Percentiles rank a stretch among this genome's conserved stretches.
phyloP scores from a whole-genome alignment of 148 eudicot genomes.

The Selenicereus undatus region DNA sequence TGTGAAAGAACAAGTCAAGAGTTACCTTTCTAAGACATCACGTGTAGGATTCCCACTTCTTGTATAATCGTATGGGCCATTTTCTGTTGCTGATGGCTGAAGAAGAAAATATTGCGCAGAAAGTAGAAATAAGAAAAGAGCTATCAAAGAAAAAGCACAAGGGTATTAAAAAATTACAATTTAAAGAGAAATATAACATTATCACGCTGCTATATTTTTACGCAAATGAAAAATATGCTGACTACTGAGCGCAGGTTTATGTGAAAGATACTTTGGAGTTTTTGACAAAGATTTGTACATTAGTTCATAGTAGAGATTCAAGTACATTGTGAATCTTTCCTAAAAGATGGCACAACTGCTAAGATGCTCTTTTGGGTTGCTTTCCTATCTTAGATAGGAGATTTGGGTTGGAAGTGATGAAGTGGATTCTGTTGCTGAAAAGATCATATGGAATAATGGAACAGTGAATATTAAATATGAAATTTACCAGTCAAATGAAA shows the following conservation, averaged over 20 bases:
- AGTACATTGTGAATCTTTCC: too few relatives aligned
- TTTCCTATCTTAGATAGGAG: too few relatives aligned
- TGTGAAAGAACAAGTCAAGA: not conserved
- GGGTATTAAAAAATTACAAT: not conserved
- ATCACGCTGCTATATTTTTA: not conserved
- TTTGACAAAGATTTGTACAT: not conserved
- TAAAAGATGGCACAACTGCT: not conserved
- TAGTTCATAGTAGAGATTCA: not conserved
- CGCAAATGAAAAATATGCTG: not conserved
- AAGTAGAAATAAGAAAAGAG: not conserved
- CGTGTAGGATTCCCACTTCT: constrained; percentile 98
- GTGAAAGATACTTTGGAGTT: not conserved
- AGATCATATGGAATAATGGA: not conserved
- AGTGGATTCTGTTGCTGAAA: not conserved
- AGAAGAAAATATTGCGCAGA: constrained; percentile 6
- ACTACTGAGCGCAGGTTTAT: too few relatives aligned
- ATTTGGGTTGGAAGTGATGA: not conserved
- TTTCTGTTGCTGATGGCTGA: constrained; percentile 77
- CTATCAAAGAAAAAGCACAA: not conserved
- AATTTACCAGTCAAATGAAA: not conserved
- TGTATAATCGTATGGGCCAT: constrained; percentile 90
- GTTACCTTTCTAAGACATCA: constrained; percentile 74
- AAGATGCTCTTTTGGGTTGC: not conserved
- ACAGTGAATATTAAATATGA: not conserved
- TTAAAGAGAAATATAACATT: not conserved